A percentile compares a stretch with the other conserved stretches of the same genome.
These are phyloP conservation scores for Perilla frutescens DNA, from an alignment of 257 asterid genomes.

Conservation along the genomic window DNA sequence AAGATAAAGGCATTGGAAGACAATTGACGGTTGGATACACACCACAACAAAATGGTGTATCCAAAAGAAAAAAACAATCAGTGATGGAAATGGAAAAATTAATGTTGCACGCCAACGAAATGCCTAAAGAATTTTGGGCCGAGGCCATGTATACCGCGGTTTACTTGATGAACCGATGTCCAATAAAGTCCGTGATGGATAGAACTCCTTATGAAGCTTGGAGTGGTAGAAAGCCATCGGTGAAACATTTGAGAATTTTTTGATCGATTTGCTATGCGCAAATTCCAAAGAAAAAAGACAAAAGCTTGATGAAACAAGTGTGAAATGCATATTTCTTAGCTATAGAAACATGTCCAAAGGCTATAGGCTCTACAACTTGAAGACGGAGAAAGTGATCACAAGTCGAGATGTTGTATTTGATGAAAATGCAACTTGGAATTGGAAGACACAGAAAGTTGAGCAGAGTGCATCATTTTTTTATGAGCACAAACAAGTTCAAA, in stretches of 20 bases:
- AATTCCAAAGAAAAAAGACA: neutral
- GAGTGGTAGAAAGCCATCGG: no score
- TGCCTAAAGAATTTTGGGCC: no score
- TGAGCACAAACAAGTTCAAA: neutral
- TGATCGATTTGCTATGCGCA: neutral
- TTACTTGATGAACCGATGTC: neutral
- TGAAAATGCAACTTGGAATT: neutral
- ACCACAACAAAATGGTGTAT: conserved; percentile 22
- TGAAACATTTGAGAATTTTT: neutral
- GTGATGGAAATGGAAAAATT: neutral
- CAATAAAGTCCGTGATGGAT: neutral
- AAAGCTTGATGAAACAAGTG: no score
- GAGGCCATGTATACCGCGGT: neutral
- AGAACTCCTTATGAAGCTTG: no score
- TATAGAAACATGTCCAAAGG: no score
- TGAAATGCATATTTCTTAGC: no score
- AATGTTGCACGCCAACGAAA: no score
- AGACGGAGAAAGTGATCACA: no score
- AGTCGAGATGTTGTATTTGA: no score
- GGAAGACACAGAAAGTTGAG: neutral
- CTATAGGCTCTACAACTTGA: no score
- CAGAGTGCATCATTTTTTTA: neutral
- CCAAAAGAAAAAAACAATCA: neutral
- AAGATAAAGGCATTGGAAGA: no score
- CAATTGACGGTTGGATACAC: no score